Percentiles rank a stretch among this genome's conserved stretches.
Conservation (phyloP, 371 early-diverging fungal species). For the Mucor circinelloides region DNA sequence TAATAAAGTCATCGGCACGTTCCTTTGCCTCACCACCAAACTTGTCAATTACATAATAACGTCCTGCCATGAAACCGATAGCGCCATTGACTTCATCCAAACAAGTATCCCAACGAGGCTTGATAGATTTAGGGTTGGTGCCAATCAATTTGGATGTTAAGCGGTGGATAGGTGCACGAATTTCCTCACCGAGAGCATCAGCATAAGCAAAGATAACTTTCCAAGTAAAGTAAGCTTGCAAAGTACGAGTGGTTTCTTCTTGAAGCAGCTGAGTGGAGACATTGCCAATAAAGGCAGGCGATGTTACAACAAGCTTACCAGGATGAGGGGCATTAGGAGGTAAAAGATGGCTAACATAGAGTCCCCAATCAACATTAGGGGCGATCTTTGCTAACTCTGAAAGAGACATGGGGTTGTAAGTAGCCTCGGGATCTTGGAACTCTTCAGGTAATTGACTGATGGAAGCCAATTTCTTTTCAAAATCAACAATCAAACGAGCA, state of each 20-base stretch:
- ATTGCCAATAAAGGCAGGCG: conserved; percentile 41
- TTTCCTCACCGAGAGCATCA: conserved; percentile 29
- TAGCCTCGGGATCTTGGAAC: conserved; percentile 41
- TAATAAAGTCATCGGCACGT: conserved; percentile 51
- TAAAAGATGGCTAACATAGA: conserved; percentile 32
- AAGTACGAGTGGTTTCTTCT: conserved; percentile 23
- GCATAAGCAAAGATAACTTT: conserved; percentile 31
- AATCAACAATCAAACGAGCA: conserved; percentile 44
- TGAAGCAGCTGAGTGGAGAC: conserved; percentile 34
- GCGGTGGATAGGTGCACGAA: conserved; percentile 35
- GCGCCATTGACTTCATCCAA: conserved; percentile 37
- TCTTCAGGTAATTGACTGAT: conserved; percentile 35
- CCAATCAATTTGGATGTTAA: conserved; percentile 41
- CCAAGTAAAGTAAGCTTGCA: conserved; percentile 54
- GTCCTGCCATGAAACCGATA: conserved; percentile 54
- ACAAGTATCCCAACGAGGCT: conserved; percentile 60
- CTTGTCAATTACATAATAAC: conserved; percentile 50
- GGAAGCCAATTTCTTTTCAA: conserved; percentile 49
- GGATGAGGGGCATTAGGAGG: conserved; percentile 32
- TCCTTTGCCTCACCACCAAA: conserved; percentile 45
- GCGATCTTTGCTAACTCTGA: conserved; percentile 36
- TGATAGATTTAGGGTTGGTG: conserved; percentile 35
- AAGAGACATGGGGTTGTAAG: conserved; percentile 52
- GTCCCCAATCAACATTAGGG: conserved; percentile 50
- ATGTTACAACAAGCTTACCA: conserved; percentile 38